Percentiles rank a stretch among this genome's conserved stretches.
Evolutionary conservation across 2,329 filamentous ascomycete species (phyloP).

Genomic region (Alternaria burnsii): DNA sequence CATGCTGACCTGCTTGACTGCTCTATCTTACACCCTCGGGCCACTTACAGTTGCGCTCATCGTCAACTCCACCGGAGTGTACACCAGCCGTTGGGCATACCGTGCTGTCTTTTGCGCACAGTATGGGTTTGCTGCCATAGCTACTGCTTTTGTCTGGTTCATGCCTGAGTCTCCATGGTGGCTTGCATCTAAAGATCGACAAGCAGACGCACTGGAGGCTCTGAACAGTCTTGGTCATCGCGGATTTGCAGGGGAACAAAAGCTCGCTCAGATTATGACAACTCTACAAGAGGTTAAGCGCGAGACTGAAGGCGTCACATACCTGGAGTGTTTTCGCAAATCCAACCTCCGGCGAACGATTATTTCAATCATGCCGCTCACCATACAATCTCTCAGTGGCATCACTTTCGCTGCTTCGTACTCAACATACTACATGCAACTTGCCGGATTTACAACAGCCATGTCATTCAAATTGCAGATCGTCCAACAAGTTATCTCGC

Average conservation of each 20-base stretch:
- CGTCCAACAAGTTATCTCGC: conserved; percentile 65
- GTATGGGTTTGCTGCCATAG: conserved; percentile 53
- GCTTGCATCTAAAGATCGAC: conserved; percentile 69
- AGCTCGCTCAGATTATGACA: conserved; percentile 33
- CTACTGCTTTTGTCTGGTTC: conserved; percentile 31
- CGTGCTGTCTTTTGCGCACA: conserved; percentile 54
- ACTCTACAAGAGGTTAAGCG: conserved; percentile 47
- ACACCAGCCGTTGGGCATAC: conserved; percentile 54
- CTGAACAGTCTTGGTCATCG: conserved; percentile 32
- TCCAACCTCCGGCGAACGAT: conserved; percentile 79
- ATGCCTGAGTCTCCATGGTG: conserved; percentile 66
- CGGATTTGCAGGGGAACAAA: conserved; percentile 23
- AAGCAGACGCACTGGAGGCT: conserved; percentile 62
- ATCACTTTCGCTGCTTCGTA: conserved; percentile 40
- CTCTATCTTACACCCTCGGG: conserved; percentile 53
- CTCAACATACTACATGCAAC: conserved; percentile 55
- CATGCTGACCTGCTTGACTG: conserved; percentile 50
- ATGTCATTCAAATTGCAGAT: conserved; percentile 53
- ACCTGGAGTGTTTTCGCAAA: conserved; percentile 82
- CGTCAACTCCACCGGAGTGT: conserved; percentile 45
- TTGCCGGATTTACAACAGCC: conserved; percentile 50
- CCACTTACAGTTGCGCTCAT: conserved; percentile 49
- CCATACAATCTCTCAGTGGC: conserved; percentile 51
- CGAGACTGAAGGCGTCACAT: conserved; percentile 68
- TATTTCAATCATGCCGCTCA: conserved; percentile 61